phyloP scores from a whole-genome alignment of 2,329 filamentous ascomycete species.

The Aspergillus jensenii region DNA sequence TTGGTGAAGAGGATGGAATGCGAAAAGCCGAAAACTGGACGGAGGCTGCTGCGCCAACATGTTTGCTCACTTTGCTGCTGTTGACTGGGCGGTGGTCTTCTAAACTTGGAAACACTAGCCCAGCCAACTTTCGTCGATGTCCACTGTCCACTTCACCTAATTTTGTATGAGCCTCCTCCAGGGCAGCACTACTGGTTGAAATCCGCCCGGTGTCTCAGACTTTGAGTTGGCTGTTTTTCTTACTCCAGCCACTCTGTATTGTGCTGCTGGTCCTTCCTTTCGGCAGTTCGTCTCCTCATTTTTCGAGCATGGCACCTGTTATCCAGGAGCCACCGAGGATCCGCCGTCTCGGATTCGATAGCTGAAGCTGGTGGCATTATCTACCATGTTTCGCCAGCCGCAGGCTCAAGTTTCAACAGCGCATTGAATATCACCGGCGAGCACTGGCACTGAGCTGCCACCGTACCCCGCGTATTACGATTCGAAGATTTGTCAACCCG shows the following conservation, averaged over 20 bases:
- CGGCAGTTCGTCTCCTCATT: background rate
- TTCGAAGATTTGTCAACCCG: background rate
- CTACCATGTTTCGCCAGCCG: background rate
- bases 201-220: conserved; percentile 2
- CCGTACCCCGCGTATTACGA: background rate
- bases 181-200: background rate
- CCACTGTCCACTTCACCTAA: background rate
- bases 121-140: background rate
- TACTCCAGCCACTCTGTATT: background rate
- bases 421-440: too few relatives aligned
- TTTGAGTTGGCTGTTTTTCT: background rate
- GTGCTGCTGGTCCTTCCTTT: background rate
- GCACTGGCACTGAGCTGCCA: background rate
- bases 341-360: background rate
- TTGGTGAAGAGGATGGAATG: conserved; percentile 13
- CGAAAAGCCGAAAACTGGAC: conserved; percentile 14
- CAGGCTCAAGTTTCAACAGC: background rate
- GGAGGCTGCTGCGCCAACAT: conserved; percentile 15
- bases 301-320: background rate
- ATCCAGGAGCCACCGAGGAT: background rate
- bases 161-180: conserved; percentile 2
- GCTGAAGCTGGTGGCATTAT: background rate
- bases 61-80: conserved; percentile 22
- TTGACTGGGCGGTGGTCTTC: conserved; percentile 12
- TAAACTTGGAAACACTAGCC: conserved; percentile 23